Evolutionary conservation across 768 basidiomycete species (phyloP).

Genomic region (Ephemerocybe angulata): DNA sequence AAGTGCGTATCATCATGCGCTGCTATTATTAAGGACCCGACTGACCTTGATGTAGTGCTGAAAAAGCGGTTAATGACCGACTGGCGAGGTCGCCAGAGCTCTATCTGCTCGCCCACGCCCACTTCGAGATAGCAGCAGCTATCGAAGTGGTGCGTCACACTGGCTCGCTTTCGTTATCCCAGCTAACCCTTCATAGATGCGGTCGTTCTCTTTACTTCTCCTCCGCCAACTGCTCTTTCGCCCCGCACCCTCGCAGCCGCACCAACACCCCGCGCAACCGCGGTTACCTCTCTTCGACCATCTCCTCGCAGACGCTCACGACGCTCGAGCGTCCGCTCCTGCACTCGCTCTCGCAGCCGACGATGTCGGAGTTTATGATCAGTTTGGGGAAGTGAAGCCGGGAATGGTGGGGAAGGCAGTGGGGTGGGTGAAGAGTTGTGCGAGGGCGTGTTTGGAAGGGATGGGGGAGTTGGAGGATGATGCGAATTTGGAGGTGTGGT

Average conservation of each 20-base stretch:
- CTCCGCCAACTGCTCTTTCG: slow-evolving; percentile 77
- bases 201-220: slow-evolving; percentile 78
- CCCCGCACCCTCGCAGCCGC: slow-evolving; percentile 32
- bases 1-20: no score
- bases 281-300: slow-evolving; percentile 72
- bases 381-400: slow-evolving; percentile 62
- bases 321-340: slow-evolving; percentile 72
- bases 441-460: slow-evolving; percentile 75
- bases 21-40: no score
- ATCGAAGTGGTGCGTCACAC: slow-evolving; percentile 66
- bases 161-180: background rate
- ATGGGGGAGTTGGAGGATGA: slow-evolving; percentile 75
- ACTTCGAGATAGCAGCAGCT: slow-evolving; percentile 73
- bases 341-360: slow-evolving; percentile 61
- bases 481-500: slow-evolving; percentile 47
- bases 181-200: slow-evolving; percentile 51
- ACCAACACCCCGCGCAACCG: slow-evolving; percentile 13
- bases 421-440: slow-evolving; percentile 68
- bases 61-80: slow-evolving; percentile 78
- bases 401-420: slow-evolving; percentile 62
- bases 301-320: slow-evolving; percentile 60
- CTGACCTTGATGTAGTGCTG: no score
- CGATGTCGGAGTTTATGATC: slow-evolving; percentile 81
- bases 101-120: slow-evolving; percentile 73
- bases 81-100: slow-evolving; percentile 74